Base-by-base conservation (phyloP, 768 basidiomycete species). In the Pholiota molesta region DNA sequence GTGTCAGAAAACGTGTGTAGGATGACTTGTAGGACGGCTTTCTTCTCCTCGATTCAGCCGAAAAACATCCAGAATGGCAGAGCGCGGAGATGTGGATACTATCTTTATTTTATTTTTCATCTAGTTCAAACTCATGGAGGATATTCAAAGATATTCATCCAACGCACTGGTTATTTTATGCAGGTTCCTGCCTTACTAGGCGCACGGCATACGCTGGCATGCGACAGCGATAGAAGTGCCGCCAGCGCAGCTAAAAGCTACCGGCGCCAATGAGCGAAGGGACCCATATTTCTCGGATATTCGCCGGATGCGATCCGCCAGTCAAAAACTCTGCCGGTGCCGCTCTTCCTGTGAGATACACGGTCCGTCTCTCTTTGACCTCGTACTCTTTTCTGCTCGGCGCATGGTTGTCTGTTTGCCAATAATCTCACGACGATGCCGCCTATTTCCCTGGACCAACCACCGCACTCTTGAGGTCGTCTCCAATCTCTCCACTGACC, bases 401-500 rank as follows among this genome's bases (percentile, higher is more conserved):
- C 21, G n/a, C 2, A 47, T 19, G 19, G 2, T 26, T 47, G 19
- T 42, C 40, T 42, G 40, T 42, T 19, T 42, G 17, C 13, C 35
- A 35, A 42, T 16, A 8, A 11, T 47, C 45, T 47, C 45, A 47
- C 45, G 21, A 33, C 42, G 19, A 29, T 17, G 7, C 26, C 42
- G 23, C 28, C 31, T 45, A 57, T 57, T 57, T 57, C 55, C 37
- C 55, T 42, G 55, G 55, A 47, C 60, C 40, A 61, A 63, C 55
- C 61, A 57, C 53, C 37, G 33, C 52, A 40, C 40, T 31, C 35
- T 10, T 33, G 81, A 86, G 54, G 82, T 86, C 11, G 82, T 93
- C 37, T 73, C 79, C 6, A 78, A 83, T 28, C 74, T 92, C 13
- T 77, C 77, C 7, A 66, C 68, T 54, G 68, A 74, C 63, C 77